Conservation (phyloP, 352 stramenopile species). For the Globisporangium solare region DNA sequence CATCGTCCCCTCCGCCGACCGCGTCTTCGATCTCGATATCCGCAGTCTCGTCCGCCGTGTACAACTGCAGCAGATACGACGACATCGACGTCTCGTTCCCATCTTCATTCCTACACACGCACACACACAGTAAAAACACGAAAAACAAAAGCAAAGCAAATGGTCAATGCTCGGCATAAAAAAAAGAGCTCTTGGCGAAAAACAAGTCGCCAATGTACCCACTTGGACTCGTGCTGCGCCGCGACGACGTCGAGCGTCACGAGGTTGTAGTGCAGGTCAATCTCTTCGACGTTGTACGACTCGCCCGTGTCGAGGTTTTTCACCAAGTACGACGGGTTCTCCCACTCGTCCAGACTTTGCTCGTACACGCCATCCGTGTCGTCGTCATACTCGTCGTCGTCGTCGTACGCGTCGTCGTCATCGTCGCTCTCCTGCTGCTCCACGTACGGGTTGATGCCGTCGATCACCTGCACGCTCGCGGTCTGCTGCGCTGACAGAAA, state of each 20-base stretch:
- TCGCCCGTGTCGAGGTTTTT: constrained; percentile 80
- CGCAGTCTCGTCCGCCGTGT: constrained; percentile 73
- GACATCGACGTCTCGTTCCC: constrained; percentile 33
- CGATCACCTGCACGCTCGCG: constrained; percentile 8
- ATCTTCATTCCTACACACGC: background rate
- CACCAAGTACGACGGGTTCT: constrained; percentile 78
- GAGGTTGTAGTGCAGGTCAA: constrained; percentile 77
- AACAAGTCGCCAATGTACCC: background rate
- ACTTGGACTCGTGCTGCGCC: constrained; percentile 54
- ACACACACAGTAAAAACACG: background rate
- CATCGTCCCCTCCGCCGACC: constrained; percentile 7
- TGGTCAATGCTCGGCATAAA: background rate
- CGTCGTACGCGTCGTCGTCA: constrained; percentile 30
- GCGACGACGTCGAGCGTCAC: constrained; percentile 67
- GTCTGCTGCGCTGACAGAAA: constrained; percentile 4
- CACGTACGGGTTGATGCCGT: constrained; percentile 46
- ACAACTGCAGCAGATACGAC: constrained; percentile 70
- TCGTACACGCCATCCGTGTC: constrained; percentile 11
- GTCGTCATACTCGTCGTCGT: constrained; percentile 17
- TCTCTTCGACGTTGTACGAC: constrained; percentile 77
- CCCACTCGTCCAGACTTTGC: constrained; percentile 45
- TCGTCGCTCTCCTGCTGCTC: constrained; percentile 23
- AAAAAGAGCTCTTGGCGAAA: background rate
- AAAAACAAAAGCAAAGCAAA: no score
- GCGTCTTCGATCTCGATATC: constrained; percentile 77